Evolutionary conservation across 2,329 filamentous ascomycete genomes (phyloP).

Genomic region (Celoporthe dispersa): DNA sequence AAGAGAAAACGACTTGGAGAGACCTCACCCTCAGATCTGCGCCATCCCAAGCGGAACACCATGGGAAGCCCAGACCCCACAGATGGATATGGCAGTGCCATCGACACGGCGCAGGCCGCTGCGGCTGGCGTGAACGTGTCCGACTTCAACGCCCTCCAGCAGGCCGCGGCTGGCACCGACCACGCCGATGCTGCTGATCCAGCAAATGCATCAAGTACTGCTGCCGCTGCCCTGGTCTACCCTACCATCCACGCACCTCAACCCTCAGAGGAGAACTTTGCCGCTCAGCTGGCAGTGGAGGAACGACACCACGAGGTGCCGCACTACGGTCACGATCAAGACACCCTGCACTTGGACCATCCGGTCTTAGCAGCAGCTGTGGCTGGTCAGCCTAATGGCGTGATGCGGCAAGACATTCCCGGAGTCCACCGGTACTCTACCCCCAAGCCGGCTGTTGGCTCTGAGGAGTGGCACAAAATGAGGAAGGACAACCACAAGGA

Average conservation of each 20-base stretch:
- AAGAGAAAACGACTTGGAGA: constrained; percentile 29
- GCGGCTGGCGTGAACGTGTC: constrained; percentile 53
- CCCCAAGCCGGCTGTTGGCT: constrained; percentile 87
- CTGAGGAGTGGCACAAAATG: constrained; percentile 97
- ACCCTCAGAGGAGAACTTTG: constrained; percentile 64
- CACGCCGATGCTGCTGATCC: constrained; percentile 55
- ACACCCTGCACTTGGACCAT: constrained; percentile 39
- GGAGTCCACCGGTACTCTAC: constrained; percentile 44
- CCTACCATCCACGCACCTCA: constrained; percentile 62
- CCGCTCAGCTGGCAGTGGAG: constrained; percentile 51
- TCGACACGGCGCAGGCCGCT: constrained; percentile 50
- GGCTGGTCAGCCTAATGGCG: constrained; percentile 26
- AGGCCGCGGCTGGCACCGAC: constrained; percentile 49
- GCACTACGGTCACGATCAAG: constrained; percentile 34
- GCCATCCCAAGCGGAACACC: constrained; percentile 25
- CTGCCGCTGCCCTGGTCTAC: constrained; percentile 65
- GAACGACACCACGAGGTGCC: constrained; percentile 43
- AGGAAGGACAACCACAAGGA: constrained; percentile 99
- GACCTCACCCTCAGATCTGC: constrained; percentile 27
- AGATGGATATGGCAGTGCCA: constrained; percentile 23
- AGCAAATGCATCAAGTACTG: constrained; percentile 61
- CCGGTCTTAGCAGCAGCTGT: not conserved
- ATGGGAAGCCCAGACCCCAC: constrained; percentile 28
- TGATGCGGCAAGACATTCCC: constrained; percentile 34
- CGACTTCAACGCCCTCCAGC: constrained; percentile 61